These are phyloP conservation scores for Gossypium ekmanianum DNA, from an alignment of 345 rosid species.

Conservation along the genomic window DNA sequence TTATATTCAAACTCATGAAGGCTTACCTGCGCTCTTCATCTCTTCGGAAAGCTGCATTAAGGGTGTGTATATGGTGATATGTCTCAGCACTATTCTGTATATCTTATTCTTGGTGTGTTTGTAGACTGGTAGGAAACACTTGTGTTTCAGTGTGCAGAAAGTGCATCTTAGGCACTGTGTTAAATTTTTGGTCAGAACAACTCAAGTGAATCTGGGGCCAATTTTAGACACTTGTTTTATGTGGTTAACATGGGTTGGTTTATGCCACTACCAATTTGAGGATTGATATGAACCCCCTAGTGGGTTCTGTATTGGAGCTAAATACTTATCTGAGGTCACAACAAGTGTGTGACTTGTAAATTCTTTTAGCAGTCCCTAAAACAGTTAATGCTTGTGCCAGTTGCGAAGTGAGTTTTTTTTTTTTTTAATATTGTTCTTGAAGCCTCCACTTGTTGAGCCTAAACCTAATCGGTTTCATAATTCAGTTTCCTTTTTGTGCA, in stretches of 20 bases:
- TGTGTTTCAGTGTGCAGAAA: background rate
- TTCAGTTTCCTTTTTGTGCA: background rate
- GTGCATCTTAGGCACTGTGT: background rate
- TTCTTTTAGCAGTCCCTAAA: background rate
- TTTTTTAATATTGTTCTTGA: background rate
- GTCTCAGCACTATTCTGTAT: background rate
- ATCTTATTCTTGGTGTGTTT: background rate
- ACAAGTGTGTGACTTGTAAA: background rate
- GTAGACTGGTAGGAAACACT: background rate
- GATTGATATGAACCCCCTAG: background rate
- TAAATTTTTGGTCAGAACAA: background rate
- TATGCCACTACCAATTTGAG: background rate
- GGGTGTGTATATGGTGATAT: constrained; percentile 41
- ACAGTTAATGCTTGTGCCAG: background rate
- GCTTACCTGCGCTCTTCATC: constrained; percentile 83
- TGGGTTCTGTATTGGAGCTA: background rate
- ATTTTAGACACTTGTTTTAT: background rate
- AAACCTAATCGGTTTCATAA: background rate
- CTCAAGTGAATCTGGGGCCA: background rate
- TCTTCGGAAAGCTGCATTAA: constrained; percentile 88
- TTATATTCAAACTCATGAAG: constrained; percentile 76
- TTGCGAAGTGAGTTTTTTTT: background rate
- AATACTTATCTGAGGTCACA: background rate
- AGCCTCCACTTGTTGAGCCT: background rate
- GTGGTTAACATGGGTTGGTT: background rate